Conservation (phyloP, 495 filamentous ascomycete genomes). For the Lophiotrema nucula region DNA sequence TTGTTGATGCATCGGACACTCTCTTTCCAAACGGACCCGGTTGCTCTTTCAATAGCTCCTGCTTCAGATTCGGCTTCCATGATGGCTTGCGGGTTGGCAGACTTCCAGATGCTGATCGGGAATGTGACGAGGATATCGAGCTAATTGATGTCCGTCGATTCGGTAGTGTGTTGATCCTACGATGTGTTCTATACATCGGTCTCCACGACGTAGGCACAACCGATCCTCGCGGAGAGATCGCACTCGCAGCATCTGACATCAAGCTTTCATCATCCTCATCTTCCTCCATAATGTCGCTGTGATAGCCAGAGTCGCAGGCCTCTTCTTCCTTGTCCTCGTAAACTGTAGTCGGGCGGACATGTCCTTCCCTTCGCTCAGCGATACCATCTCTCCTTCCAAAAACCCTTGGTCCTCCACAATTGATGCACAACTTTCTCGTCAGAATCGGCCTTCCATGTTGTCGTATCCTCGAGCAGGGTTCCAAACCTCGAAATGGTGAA, state of each 20-base stretch:
- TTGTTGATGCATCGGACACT: slow-evolving; percentile 5
- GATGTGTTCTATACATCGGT: no score
- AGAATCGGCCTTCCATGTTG: slow-evolving; percentile 23
- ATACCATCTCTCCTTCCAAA: slow-evolving; percentile 20
- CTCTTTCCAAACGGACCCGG: neutral
- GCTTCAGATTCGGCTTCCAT: slow-evolving; percentile 22
- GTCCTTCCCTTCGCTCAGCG: slow-evolving; percentile 5
- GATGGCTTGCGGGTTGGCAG: slow-evolving; percentile 7
- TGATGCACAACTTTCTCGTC: slow-evolving; percentile 21
- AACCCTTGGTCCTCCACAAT: slow-evolving; percentile 18
- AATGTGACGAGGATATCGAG: no score
- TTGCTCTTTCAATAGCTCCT: neutral
- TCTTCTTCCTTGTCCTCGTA: neutral
- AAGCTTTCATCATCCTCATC: slow-evolving; percentile 6
- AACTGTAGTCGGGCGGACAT: neutral
- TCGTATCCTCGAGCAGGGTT: slow-evolving; percentile 12
- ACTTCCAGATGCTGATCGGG: no score
- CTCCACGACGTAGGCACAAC: no score
- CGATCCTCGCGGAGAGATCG: no score
- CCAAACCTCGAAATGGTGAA: neutral
- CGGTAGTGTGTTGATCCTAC: no score
- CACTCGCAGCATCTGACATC: no score
- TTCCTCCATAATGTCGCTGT: slow-evolving; percentile 17
- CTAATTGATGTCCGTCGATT: no score
- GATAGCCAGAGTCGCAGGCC: slow-evolving; percentile 19